Evolutionary conservation across 495 filamentous ascomycete genomes (phyloP).

Genomic region (Cenococcum geophilum): DNA sequence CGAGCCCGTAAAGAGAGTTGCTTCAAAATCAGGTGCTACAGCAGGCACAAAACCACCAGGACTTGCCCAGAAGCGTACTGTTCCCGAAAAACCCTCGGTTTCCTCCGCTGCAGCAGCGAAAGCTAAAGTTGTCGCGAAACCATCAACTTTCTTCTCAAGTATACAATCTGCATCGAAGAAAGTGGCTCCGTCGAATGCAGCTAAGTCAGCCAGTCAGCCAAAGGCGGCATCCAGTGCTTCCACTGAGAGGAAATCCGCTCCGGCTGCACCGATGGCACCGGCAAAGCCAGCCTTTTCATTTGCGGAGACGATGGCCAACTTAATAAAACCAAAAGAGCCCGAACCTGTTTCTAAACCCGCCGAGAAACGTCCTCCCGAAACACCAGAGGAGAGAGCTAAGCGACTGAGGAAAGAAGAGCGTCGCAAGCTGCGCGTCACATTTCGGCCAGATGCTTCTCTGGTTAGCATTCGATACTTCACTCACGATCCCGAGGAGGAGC

Average conservation of each 20-base stretch:
- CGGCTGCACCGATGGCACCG: constrained; percentile 25
- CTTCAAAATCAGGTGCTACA: constrained; percentile 39
- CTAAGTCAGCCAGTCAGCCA: constrained; percentile 16
- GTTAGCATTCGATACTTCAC: constrained; percentile 67
- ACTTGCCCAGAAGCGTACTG: constrained; percentile 19
- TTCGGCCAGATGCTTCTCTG: constrained; percentile 66
- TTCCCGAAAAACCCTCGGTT: constrained; percentile 12
- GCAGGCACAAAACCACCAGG: constrained; percentile 24
- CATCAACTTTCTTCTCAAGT: constrained; percentile 53
- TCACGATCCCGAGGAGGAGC: constrained; percentile 74
- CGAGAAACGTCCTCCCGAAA: constrained; percentile 59
- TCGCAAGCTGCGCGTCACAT: constrained; percentile 63
- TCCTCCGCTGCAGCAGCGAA: constrained; percentile 37
- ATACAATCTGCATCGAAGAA: constrained; percentile 57
- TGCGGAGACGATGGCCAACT: constrained; percentile 53
- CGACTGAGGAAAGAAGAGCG: constrained; percentile 74
- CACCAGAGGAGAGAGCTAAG: constrained; percentile 64
- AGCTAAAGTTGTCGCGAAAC: constrained; percentile 49
- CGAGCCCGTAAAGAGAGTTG: constrained; percentile 35
- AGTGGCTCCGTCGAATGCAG: constrained; percentile 43
- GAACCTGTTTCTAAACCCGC: constrained; percentile 47
- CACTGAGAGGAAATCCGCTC: constrained; percentile 42
- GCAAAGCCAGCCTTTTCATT: constrained; percentile 44
- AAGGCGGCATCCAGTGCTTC: constrained; percentile 27
- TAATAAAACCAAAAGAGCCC: constrained; percentile 56